Base-by-base conservation (phyloP, 2,329 filamentous ascomycete genomes). In the Sporothrix protearum region DNA sequence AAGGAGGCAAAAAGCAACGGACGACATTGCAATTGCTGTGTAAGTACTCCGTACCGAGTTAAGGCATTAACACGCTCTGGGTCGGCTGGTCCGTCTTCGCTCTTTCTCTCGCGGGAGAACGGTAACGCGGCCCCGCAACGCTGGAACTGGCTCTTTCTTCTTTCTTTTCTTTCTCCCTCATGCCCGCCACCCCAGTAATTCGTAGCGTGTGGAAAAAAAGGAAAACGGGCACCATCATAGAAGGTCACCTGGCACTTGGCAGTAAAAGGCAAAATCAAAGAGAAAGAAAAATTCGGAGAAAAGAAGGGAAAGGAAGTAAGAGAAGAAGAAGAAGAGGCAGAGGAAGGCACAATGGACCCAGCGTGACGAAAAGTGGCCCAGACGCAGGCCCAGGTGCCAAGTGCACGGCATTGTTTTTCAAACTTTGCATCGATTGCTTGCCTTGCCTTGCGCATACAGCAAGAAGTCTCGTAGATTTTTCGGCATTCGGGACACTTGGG, bases 51-150 rank as follows among this genome's bases (percentile, higher is more conserved):
- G 36, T 36, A 36, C 9, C 25, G 42, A 61, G 57, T 39, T n/a
- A 28, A 14, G 0, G n/a, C 36, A 25, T 36, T 45, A 63, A 28
- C 57, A 19, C 42, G 3, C 3, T 12, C 14, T 2, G 39, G 2
- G 10, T 42, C 39, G 39, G 14, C 14, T 4, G 42, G 42, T 63
- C 8, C 14, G 3, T n/a, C 19, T 6, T 63, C 59, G 59, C 59
- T 64, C 36, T 45, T 64, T 64, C 22, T 64, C 59, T 45, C 59
- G 59, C 36, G n/a, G 59, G 59, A 64, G 36, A 28, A 16, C 36
- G 33, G 36, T 28, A 28, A 28, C 36, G 59, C 36, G 59, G 59
- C 59, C 45, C 59, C 59, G 59, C 59, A 64, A 19, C 33, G 22
- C 36, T 53, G n/a, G 57, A 0, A 6, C 16, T 33, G 28, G 49